Conservation (phyloP, 345 rosid genomes). For the Murraya paniculata region DNA sequence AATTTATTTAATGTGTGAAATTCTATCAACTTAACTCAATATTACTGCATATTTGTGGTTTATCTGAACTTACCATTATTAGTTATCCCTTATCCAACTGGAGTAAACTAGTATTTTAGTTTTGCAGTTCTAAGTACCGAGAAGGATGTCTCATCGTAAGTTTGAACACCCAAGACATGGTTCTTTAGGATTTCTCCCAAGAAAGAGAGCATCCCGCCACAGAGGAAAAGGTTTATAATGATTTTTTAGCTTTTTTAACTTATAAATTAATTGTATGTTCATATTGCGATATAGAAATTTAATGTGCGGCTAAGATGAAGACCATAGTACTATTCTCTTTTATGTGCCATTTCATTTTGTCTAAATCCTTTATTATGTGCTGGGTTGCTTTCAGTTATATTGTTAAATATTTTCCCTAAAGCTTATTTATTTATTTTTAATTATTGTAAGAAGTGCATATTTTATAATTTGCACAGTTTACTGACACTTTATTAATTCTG, state of each 20-base stretch:
- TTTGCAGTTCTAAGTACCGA: slow-evolving; percentile 25
- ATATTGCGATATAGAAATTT: not conserved
- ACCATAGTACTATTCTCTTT: not conserved
- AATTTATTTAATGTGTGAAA: not conserved
- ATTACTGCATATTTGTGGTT: not conserved
- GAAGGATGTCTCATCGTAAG: slow-evolving; percentile 87
- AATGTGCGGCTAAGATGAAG: not conserved
- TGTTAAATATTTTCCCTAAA: not conserved
- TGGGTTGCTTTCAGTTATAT: not conserved
- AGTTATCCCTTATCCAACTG: too few species aligned
- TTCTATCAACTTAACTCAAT: not conserved
- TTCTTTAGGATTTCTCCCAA: slow-evolving; percentile 87
- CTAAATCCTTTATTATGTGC: not conserved
- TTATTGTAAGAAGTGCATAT: too few species aligned
- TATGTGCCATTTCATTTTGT: not conserved
- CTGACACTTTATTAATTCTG: too few species aligned
- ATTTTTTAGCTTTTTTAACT: not conserved
- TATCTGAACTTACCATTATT: not conserved
- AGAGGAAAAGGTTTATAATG: slow-evolving; percentile 70
- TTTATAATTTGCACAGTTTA: not conserved
- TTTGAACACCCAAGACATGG: slow-evolving; percentile 95
- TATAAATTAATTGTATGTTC: not conserved
- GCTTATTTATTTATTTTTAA: not conserved
- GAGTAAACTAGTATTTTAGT: slow-evolving; percentile 9
- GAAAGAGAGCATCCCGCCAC: slow-evolving; percentile 76